Conservation (phyloP, 371 early-diverging fungal species). For the Rhizopus sp. region DNA sequence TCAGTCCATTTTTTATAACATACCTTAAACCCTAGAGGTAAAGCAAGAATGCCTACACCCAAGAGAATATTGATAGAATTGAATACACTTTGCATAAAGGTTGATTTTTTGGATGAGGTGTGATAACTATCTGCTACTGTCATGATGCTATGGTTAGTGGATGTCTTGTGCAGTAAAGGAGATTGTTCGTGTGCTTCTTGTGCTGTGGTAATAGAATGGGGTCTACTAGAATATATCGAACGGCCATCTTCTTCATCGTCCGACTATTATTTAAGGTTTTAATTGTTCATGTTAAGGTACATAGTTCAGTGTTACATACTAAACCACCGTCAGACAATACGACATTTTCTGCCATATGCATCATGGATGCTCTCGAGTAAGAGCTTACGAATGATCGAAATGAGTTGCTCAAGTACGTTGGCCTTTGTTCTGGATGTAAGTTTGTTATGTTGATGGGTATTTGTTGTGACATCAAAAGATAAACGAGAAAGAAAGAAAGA, state of each 20-base stretch:
- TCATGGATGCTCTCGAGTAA: constrained; percentile 50
- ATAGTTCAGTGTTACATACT: constrained; percentile 16
- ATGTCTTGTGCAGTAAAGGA: constrained; percentile 29
- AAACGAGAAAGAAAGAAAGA: no score
- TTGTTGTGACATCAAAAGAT: no score
- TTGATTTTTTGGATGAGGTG: constrained; percentile 4
- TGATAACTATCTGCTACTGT: constrained; percentile 42
- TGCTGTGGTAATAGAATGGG: constrained; percentile 14
- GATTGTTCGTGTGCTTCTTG: constrained; percentile 18
- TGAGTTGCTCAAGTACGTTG: neutral
- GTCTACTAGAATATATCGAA: constrained; percentile 7
- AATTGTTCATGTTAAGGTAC: neutral
- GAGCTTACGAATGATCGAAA: constrained; percentile 41
- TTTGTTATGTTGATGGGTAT: no score
- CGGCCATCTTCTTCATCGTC: constrained; percentile 38
- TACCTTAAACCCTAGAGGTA: constrained; percentile 66
- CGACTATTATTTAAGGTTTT: constrained; percentile 7
- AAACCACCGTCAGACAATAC: constrained; percentile 23
- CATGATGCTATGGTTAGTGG: constrained; percentile 26
- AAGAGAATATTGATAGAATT: constrained; percentile 69
- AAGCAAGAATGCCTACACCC: constrained; percentile 61
- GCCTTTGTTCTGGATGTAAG: no score
- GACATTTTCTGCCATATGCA: constrained; percentile 55
- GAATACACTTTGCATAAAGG: constrained; percentile 50
- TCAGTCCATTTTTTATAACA: constrained; percentile 2